These are phyloP conservation scores for Collybia mongolica DNA, from an alignment of 768 basidiomycete genomes.

Conservation along the genomic window DNA sequence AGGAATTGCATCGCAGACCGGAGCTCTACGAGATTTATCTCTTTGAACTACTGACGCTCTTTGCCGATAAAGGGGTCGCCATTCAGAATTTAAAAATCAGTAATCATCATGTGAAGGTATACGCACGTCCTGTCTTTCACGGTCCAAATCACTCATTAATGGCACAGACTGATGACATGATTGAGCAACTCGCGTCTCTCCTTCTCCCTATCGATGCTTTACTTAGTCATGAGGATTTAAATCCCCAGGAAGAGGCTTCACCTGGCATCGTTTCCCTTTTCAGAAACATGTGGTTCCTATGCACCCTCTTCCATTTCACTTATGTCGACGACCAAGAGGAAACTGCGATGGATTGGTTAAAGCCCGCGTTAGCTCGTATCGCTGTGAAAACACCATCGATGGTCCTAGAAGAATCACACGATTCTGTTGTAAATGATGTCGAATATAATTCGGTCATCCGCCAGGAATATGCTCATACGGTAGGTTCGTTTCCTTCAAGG, in stretches of 20 bases:
- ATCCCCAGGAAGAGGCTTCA: constrained; percentile 52
- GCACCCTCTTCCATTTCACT: constrained; percentile 83
- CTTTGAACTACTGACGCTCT: constrained; percentile 80
- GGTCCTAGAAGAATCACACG: constrained; percentile 78
- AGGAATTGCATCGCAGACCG: constrained; percentile 69
- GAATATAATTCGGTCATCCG: constrained; percentile 92
- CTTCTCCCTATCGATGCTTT: constrained; percentile 90
- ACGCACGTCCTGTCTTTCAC: constrained; percentile 5
- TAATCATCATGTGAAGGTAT: constrained; percentile 66
- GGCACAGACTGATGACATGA: constrained; percentile 73
- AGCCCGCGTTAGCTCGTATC: constrained; percentile 73
- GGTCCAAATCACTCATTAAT: constrained; percentile 2
- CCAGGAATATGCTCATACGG: constrained; percentile 78
- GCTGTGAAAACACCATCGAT: constrained; percentile 85
- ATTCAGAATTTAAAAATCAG: constrained; percentile 80
- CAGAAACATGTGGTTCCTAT: constrained; percentile 93
- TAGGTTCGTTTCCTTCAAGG: constrained; percentile 29
- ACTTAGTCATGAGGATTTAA: constrained; percentile 68
- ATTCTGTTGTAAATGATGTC: constrained; percentile 82
- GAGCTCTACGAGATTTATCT: constrained; percentile 82
- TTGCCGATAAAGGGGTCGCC: constrained; percentile 87
- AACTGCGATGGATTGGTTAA: constrained; percentile 75
- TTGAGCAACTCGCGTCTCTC: constrained; percentile 83
- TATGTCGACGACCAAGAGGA: constrained; percentile 49
- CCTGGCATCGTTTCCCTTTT: constrained; percentile 72